phyloP scores from a whole-genome alignment of 78 protist genomes.

The Acrasis kona region DNA sequence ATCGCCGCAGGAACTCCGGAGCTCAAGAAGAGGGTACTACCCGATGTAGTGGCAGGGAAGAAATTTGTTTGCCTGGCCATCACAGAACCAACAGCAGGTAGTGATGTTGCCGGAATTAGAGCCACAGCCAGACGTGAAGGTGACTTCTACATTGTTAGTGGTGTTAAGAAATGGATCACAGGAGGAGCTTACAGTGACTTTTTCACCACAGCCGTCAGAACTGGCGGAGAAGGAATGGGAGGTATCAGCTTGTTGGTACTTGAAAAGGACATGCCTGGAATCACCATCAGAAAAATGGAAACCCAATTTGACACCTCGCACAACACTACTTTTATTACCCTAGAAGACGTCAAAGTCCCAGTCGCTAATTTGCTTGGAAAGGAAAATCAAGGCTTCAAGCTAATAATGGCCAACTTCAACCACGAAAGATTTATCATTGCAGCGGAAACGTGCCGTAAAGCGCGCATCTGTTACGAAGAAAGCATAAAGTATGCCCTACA shows the following conservation, averaged over 20 bases:
- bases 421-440: conserved; percentile 74
- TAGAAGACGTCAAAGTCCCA: conserved; percentile 45
- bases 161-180: conserved; percentile 78
- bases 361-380: conserved; percentile 64
- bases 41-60: conserved; percentile 54
- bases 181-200: conserved; percentile 70
- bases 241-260: conserved; percentile 57
- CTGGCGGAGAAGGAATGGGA: conserved; percentile 39
- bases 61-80: conserved; percentile 49
- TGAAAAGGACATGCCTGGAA: conserved; percentile 6
- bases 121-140: conserved; percentile 51
- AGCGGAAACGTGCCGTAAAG: conserved; percentile 72
- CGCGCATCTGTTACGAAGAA: conserved; percentile 61
- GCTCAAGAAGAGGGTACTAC: background rate
- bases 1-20: background rate
- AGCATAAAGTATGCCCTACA: conserved; percentile 57
- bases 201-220: conserved; percentile 60
- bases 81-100: conserved; percentile 81
- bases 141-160: conserved; percentile 46
- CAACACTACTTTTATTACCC: conserved; percentile 68
- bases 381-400: conserved; percentile 63
- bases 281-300: background rate
- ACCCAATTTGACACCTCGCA: conserved; percentile 23
- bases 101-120: conserved; percentile 80
- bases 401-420: conserved; percentile 80